Evolutionary conservation across 352 stramenopile species (phyloP).

Genomic region (Globisporangium sylvaticum): DNA sequence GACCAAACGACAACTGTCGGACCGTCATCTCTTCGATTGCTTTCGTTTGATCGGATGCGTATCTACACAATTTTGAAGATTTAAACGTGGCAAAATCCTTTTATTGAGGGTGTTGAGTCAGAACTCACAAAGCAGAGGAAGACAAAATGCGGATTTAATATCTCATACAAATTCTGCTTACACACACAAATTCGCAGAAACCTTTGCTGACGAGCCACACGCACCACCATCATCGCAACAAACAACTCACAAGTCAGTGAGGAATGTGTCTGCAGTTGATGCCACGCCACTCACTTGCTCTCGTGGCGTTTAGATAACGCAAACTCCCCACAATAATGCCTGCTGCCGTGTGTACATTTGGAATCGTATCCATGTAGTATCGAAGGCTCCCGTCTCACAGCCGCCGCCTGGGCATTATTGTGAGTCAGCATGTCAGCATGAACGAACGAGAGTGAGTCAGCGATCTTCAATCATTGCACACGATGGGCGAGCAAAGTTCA

Average conservation of each 20-base stretch:
- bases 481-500: too few relatives aligned
- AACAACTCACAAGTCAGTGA: too few relatives aligned
- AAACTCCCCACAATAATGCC: background rate
- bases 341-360: background rate
- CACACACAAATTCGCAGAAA: too few relatives aligned
- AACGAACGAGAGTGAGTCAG: background rate
- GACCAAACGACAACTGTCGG: background rate
- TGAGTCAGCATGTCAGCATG: background rate
- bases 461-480: background rate
- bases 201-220: too few relatives aligned
- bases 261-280: too few relatives aligned
- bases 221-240: too few relatives aligned
- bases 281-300: too few relatives aligned
- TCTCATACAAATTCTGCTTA: too few relatives aligned
- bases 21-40: background rate
- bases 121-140: too few relatives aligned
- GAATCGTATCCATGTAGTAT: background rate
- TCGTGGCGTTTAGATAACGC: background rate
- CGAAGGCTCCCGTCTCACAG: background rate
- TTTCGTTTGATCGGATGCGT: background rate
- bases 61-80: background rate
- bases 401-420: background rate
- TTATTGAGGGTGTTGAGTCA: too few relatives aligned
- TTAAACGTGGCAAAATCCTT: too few relatives aligned
- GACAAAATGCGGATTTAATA: too few relatives aligned